phyloP scores from a whole-genome alignment of 495 filamentous ascomycete genomes.

The Penicillium diatomitis region DNA sequence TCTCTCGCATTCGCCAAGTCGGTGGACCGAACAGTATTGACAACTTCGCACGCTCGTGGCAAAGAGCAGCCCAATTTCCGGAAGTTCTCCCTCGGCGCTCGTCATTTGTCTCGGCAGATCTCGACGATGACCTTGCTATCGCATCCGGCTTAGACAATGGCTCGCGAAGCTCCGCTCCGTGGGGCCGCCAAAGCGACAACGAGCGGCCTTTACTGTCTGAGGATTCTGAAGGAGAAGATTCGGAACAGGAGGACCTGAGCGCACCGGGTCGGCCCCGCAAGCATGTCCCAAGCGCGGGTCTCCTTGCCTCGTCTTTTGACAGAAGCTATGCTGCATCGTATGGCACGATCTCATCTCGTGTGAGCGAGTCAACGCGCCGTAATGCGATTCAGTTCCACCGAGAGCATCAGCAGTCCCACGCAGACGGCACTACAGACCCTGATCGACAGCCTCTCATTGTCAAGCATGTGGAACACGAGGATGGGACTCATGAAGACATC shows the following conservation, averaged over 20 bases:
- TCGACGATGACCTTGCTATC: slow-evolving; percentile 36
- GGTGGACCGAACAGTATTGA: slow-evolving; percentile 91
- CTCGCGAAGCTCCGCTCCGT: slow-evolving; percentile 25
- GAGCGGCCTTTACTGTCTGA: slow-evolving; percentile 22
- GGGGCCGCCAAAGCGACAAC: slow-evolving; percentile 12
- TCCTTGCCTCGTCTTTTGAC: slow-evolving; percentile 47
- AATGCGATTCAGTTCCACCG: slow-evolving; percentile 63
- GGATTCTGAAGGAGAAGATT: slow-evolving; percentile 12
- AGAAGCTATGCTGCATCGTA: slow-evolving; percentile 71
- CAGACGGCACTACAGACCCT: slow-evolving; percentile 42
- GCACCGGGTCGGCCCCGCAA: slow-evolving; percentile 6
- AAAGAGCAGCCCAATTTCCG: slow-evolving; percentile 77
- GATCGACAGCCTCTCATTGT: slow-evolving; percentile 74
- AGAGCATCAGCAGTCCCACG: slow-evolving; percentile 56
- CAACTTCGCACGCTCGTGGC: slow-evolving; percentile 92
- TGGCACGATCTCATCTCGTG: slow-evolving; percentile 61
- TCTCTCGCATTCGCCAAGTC: slow-evolving; percentile 69
- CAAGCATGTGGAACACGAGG: slow-evolving; percentile 75
- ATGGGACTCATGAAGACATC: slow-evolving; percentile 72
- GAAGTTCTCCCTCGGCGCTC: slow-evolving; percentile 72
- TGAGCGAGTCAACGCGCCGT: slow-evolving; percentile 58
- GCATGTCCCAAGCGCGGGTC: slow-evolving; percentile 10
- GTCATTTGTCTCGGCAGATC: slow-evolving; percentile 53
- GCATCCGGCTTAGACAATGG: slow-evolving; percentile 16
- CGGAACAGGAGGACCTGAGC: slow-evolving; percentile 1